Percentiles rank a stretch among this genome's conserved stretches.
Evolutionary conservation across 768 basidiomycete genomes (phyloP).

Genomic region (Podaxis sp.): DNA sequence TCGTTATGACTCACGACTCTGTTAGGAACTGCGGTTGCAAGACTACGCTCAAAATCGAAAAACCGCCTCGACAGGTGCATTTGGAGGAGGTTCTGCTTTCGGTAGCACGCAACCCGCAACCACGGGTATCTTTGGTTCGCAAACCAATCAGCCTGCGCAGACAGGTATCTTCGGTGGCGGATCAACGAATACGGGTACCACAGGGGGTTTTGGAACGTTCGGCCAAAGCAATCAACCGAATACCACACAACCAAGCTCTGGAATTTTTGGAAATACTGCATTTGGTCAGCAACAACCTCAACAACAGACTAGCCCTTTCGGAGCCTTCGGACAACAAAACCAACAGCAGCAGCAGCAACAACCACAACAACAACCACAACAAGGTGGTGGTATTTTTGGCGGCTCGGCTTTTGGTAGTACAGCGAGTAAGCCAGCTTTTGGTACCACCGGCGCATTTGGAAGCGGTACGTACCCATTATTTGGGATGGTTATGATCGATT

Average conservation of each 20-base stretch:
- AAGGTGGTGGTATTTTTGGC: slow-evolving; percentile 28
- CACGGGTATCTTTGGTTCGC: slow-evolving; percentile 47
- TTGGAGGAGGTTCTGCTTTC: slow-evolving; percentile 53
- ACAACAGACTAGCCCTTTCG: slow-evolving; percentile 39
- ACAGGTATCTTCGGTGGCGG: slow-evolving; percentile 37
- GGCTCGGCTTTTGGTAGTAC: slow-evolving; percentile 33
- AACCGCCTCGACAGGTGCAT: slow-evolving; percentile 51
- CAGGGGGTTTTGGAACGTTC: slow-evolving; percentile 37
- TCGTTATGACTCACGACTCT: slow-evolving; percentile 11
- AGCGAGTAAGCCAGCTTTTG: slow-evolving; percentile 30
- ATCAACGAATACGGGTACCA: slow-evolving; percentile 29
- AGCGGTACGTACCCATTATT: slow-evolving; percentile 13
- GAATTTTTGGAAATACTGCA: slow-evolving; percentile 37
- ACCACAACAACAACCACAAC: slow-evolving; percentile 31
- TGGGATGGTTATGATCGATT: slow-evolving; percentile 16
- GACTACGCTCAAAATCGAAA: slow-evolving; percentile 77
- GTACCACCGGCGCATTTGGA: slow-evolving; percentile 35
- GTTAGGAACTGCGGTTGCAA: slow-evolving; percentile 72
- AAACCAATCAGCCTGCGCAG: slow-evolving; percentile 38
- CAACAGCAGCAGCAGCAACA: slow-evolving; percentile 38
- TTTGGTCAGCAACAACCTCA: slow-evolving; percentile 27
- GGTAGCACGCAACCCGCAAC: slow-evolving; percentile 44
- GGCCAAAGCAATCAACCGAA: slow-evolving; percentile 13
- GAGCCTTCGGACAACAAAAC: slow-evolving; percentile 52
- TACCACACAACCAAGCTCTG: slow-evolving; percentile 23